A percentile compares a stretch with the other conserved stretches of the same genome.
Conservation (phyloP, 2,329 filamentous ascomycete genomes). For the Colletotrichum sp. region DNA sequence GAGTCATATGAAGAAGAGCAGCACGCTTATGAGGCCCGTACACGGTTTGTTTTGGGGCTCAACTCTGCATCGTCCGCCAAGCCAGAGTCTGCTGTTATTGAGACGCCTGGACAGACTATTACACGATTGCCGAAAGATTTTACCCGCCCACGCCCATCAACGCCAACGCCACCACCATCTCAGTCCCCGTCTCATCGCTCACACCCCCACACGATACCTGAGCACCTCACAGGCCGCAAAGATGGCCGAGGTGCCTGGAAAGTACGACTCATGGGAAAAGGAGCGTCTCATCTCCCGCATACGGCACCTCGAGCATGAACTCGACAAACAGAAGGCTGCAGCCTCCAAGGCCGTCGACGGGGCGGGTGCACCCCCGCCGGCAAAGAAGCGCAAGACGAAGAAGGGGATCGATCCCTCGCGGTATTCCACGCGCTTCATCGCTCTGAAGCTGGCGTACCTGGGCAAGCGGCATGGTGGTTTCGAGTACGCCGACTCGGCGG, state of each 20-base stretch:
- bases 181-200: neutral
- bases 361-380: constrained; percentile 7
- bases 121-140: neutral
- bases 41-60: constrained; percentile 4
- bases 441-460: constrained; percentile 92
- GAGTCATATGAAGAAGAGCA: constrained; percentile 1
- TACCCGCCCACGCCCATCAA: neutral
- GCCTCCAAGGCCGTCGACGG: constrained; percentile 10
- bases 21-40: constrained; percentile 4
- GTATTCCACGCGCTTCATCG: constrained; percentile 84
- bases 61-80: neutral
- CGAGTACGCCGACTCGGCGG: constrained; percentile 79
- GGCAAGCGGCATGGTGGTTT: constrained; percentile 92
- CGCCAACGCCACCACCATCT: neutral
- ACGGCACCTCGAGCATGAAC: constrained; percentile 68
- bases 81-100: neutral
- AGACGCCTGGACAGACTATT: neutral
- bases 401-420: constrained; percentile 74
- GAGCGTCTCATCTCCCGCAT: constrained; percentile 73
- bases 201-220: neutral
- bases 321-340: constrained; percentile 53
- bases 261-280: constrained; percentile 72
- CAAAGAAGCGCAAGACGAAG: constrained; percentile 42
- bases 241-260: constrained; percentile 27
- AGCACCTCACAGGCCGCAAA: neutral